Percentiles rank a stretch among this genome's conserved stretches.
phyloP scores from a whole-genome alignment of 2,329 filamentous ascomycete species.

The Verticillium zaregamsianum region DNA sequence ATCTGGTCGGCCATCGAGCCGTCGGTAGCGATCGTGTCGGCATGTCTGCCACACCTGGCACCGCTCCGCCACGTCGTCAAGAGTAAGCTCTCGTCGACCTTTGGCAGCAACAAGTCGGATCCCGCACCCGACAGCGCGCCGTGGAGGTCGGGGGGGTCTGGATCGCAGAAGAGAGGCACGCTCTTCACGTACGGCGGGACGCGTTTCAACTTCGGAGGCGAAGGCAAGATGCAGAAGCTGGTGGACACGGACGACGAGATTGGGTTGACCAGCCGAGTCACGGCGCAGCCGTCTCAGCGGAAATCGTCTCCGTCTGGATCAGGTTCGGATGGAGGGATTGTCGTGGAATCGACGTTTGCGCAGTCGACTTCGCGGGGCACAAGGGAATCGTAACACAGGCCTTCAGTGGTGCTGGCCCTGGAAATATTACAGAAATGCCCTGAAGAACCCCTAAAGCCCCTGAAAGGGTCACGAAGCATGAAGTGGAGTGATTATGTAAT shows the following conservation, averaged over 20 bases:
- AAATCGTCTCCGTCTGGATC: neutral
- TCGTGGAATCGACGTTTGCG: no score
- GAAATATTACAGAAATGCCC: no score
- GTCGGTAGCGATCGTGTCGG: conserved; percentile 32
- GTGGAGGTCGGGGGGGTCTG: neutral
- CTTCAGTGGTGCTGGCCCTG: no score
- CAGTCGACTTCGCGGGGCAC: no score
- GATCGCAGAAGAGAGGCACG: conserved; percentile 5
- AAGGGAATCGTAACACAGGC: no score
- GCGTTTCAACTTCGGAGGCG: conserved; percentile 1
- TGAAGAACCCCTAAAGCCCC: no score
- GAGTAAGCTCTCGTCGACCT: neutral
- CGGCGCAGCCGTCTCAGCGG: neutral
- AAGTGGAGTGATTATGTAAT: no score
- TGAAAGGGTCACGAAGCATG: no score
- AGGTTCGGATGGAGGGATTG: conserved; percentile 14
- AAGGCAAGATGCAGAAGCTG: conserved; percentile 1
- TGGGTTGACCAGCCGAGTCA: conserved; percentile 2
- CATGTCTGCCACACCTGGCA: conserved; percentile 32
- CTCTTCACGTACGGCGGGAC: conserved; percentile 7
- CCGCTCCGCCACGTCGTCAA: conserved; percentile 14
- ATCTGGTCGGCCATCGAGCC: conserved; percentile 36
- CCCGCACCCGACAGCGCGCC: neutral
- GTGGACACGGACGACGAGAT: conserved; percentile 6
- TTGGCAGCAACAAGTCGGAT: neutral